Conservation (phyloP, 176 grass and related monocot species). For the Cenchrus purpureus region DNA sequence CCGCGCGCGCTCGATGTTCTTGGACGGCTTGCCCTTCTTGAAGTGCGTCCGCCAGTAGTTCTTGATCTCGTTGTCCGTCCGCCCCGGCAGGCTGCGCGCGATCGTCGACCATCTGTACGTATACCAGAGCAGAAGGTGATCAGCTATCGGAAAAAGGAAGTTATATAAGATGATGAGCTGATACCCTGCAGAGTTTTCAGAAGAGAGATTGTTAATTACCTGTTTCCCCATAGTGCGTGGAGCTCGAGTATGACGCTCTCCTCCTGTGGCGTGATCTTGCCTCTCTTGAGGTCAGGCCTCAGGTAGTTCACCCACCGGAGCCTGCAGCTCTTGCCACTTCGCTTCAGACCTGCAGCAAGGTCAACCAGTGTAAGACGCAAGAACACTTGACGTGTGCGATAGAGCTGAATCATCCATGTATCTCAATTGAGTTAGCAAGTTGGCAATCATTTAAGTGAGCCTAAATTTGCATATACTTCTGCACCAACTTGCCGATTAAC, state of each 20-base stretch:
- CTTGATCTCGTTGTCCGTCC: slow-evolving; percentile 99
- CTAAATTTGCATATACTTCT: not conserved
- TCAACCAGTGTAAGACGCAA: not conserved
- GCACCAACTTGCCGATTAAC: slow-evolving; percentile 24
- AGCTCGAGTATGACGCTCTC: slow-evolving; percentile 78
- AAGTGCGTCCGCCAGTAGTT: slow-evolving; percentile 99
- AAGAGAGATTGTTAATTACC: slow-evolving; percentile 34
- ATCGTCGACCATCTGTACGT: slow-evolving; percentile 82
- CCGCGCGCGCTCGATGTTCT: slow-evolving; percentile 78
- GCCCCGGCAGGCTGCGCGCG: slow-evolving; percentile 81
- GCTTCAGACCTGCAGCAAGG: slow-evolving; percentile 62
- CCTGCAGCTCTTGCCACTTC: slow-evolving; percentile 94
- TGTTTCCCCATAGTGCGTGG: slow-evolving; percentile 83
- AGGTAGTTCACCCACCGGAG: slow-evolving; percentile 98
- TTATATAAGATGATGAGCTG: not conserved
- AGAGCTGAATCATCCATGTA: not conserved
- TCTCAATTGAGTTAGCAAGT: not conserved
- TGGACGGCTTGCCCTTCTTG: slow-evolving; percentile 83
- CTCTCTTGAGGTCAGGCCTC: slow-evolving; percentile 86
- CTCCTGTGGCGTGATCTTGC: slow-evolving; percentile 88
- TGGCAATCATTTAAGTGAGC: not conserved
- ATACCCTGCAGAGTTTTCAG: not conserved
- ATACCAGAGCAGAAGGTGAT: not conserved
- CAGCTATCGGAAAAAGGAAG: not conserved
- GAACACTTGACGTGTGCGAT: not conserved